Evolutionary conservation across 805 yeast species (phyloP), one percentile per base, ranked within the genome.

Genomic region (Candida xiaguanensis): DNA sequence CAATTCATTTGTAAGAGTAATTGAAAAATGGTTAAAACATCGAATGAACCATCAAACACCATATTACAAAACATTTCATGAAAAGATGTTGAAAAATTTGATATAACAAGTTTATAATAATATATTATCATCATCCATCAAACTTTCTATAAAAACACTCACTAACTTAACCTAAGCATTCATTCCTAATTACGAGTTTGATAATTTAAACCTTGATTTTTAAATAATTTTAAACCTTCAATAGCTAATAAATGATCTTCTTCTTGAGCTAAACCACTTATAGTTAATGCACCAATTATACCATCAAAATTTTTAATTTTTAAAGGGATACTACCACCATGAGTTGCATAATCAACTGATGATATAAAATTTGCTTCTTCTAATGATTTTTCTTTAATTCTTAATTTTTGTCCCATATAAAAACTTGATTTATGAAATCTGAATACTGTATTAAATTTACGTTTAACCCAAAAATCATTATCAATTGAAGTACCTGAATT

Each of bases 281-380:
- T 61, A 3, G 81, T 74, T 31, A 78, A 56, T 1, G 75, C 67
- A 7, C 74, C 83, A 15, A 73, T 52, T 11, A 72, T 59, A 12
- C 53, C 49, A 35, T 59, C 69, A 31, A 58, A 52, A 19, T 59
- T 58, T 16, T 53, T 52, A 14, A 72, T 47, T 42, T 63, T 64
- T 23, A 77, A 56, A 8, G 82, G 81, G 36, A 77, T 67, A 24
- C 74, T 69, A 39, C 84, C 84, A 17, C 84, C 84, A 46, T 75
- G 79, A 22, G 65, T 55, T 8, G 79, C 78, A 47, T 65, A 77
- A 9, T 71, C 75, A 14, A 47, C 48, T 8, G 69, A 58, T 20
- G 69, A 65, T 14, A 75, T 56, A 39, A 63, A 68, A 29, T 57
- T 55, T 3, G 63, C 67, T 23, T 56, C 58, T 30, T 67, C 73